These are phyloP conservation scores for Arthrocladium fulminans DNA, from an alignment of 2,329 filamentous ascomycete species.

Conservation along the genomic window DNA sequence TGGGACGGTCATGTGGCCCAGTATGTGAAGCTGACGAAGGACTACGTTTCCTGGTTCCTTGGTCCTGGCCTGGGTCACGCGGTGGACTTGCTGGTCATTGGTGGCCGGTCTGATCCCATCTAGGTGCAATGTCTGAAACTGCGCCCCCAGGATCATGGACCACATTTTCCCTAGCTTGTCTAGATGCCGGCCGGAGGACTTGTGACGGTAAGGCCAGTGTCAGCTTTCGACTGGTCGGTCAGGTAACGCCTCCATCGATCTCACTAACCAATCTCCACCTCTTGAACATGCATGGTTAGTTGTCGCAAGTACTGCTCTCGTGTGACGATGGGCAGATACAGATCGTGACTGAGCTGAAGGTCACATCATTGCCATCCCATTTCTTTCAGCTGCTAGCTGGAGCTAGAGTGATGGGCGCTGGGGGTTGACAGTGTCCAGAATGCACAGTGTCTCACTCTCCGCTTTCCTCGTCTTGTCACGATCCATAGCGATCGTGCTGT, in stretches of 20 bases:
- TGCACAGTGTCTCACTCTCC: constrained; percentile 61
- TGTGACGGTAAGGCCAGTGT: not conserved
- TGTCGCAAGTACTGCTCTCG: not conserved
- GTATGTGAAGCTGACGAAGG: constrained; percentile 78
- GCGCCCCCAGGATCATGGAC: constrained; percentile 58
- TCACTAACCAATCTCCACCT: not conserved
- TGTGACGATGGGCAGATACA: not conserved
- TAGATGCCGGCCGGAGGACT: constrained; percentile 55
- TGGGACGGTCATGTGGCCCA: constrained; percentile 29
- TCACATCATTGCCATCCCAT: constrained; percentile 16
- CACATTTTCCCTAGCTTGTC: constrained; percentile 69
- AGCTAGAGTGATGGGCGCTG: constrained; percentile 70
- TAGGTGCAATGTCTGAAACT: constrained; percentile 36
- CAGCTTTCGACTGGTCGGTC: not conserved
- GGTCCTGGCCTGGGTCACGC: constrained; percentile 67
- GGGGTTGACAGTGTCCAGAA: constrained; percentile 65
- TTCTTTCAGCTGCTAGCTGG: constrained; percentile 62
- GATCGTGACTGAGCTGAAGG: not conserved
- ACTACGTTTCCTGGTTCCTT: no score
- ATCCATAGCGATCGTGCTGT: no score
- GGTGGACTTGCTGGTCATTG: constrained; percentile 65
- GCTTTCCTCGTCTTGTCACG: no score
- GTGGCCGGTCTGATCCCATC: constrained; percentile 60
- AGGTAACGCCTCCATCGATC: not conserved
- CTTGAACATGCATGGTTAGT: not conserved